Base-by-base conservation (phyloP, 176 grass and related monocot species). In the Juncus inflexus region DNA sequence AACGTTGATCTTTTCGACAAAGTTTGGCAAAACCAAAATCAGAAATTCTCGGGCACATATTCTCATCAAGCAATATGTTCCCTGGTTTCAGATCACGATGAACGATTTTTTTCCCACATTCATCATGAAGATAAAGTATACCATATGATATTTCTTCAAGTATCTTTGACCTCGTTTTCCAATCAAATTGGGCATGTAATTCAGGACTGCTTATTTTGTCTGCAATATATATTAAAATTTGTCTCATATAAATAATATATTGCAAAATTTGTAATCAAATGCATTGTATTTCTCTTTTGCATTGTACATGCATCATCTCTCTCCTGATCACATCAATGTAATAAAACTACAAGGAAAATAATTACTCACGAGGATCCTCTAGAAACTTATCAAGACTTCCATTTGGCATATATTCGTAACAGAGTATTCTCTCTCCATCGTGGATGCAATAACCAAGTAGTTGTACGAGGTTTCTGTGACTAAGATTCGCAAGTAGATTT, bases 11-110 rank as follows among this genome's bases (percentile, higher is more conserved):
- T 19, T 58, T 83, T 28, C 83, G 56, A 13, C 87, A 90, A 3
- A 86, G 11, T 59, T 86, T 90, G 6, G 87, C 79, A 4, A 90
- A 79, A 7, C 80, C 87, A 6, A 90, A 90, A 51, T 90, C 83
- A 14, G 79, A 80, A 15, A 90, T 90, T 51, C 86, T 91, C 0
- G 83, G 43, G 9, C 4, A 6, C 43, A 47, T 47, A 9, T 47
- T 47, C 4, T 47, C 43, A 47, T 47, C 43, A 47, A 47, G 43
- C 43, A 47, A 47, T 47, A 47, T 47, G 9, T 47, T 47, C 9
- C 43, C 43, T 6, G 43, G 43, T 47, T 47, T 47, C 9, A 47
- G 43, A 9, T 47, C 43, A 9, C 43, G 43, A 9, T 47, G 43
- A 47, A 47, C 43, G 9, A 47, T 47, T 9, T 47, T 47, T 9